Base-by-base conservation (phyloP, 2,329 filamentous ascomycete species). In the Cylindrodendrum hubeiense region DNA sequence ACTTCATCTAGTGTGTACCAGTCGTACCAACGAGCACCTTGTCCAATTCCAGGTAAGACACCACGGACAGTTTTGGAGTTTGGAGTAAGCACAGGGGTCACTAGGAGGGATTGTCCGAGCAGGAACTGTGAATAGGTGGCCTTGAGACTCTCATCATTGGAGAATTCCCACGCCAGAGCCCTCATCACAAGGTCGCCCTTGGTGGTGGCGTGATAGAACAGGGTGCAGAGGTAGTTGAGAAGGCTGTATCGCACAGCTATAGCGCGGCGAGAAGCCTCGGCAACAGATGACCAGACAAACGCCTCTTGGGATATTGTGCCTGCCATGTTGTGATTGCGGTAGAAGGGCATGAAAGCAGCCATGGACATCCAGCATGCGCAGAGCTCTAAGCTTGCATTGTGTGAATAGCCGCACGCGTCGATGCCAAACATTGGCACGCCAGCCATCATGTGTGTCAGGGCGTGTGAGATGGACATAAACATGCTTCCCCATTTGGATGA, bases 141-240 rank as follows among this genome's bases (percentile, higher is more conserved):
- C 41, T 44, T 44, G 41, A 44, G 41, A 22, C 41, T 44, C 41
- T 44, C 41, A 44, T 44, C 41, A 13, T 44, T 44, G 41, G 41
- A 19, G 41, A 44, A 44, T 44, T 44, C 41, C 41, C 41, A 44
- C 41, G 41, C 41, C 59, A 9, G 46, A 62, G 59, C 59, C 3
- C 59, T 30, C 59, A 62, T 62, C 19, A 62, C 59, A 50, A 62
- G 59, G 17, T 62, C 59, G 10, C 59, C 59, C 22, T 39, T 33
- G 6, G 59, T 50, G 15, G 57, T 62, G 15, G 59, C 59, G 15
- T 58, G 39, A 30, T 65, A 37, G 15, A 65, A 54, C 15, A 61
- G 22, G 5, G 62, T 65, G 28, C 61, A 65, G 12, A 65, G 39
- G 43, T 65, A 65, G 51, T 65, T 60, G n/a, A 65, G 62, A 10